Conservation (phyloP, 2,329 filamentous ascomycete species). For the Paraconiothyrium sp. region DNA sequence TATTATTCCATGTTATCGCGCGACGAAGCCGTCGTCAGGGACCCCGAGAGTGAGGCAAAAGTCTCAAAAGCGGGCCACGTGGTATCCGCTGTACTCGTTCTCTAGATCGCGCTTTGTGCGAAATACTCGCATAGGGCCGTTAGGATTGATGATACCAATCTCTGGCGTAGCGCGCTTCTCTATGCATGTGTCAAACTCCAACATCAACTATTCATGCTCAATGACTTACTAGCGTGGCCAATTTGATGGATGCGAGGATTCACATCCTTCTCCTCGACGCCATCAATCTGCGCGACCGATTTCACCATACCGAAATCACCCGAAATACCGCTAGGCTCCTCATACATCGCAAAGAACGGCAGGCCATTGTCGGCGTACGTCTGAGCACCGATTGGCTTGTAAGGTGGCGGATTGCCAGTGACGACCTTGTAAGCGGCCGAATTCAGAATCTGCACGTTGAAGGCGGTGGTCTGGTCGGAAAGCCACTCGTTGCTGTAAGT, state of each 20-base stretch:
- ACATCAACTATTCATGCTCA: too few relatives aligned
- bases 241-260: slow-evolving; percentile 12
- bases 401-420: slow-evolving; percentile 48
- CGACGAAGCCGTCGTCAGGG: background rate
- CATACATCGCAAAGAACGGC: slow-evolving; percentile 51
- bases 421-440: slow-evolving; percentile 44
- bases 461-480: slow-evolving; percentile 32
- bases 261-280: slow-evolving; percentile 21
- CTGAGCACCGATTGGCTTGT: slow-evolving; percentile 46
- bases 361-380: slow-evolving; percentile 46
- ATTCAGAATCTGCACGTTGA: slow-evolving; percentile 56
- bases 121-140: background rate
- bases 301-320: slow-evolving; percentile 40
- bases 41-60: background rate
- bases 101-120: background rate
- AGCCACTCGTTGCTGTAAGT: slow-evolving; percentile 20
- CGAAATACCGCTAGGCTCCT: slow-evolving; percentile 38
- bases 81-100: background rate
- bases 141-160: background rate
- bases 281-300: slow-evolving; percentile 38
- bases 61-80: background rate
- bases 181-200: background rate
- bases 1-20: too few relatives aligned
- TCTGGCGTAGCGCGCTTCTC: background rate
- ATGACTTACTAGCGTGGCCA: background rate